These are phyloP conservation scores for Vigna mungo DNA, from an alignment of 306 rosid species.

Conservation along the genomic window DNA sequence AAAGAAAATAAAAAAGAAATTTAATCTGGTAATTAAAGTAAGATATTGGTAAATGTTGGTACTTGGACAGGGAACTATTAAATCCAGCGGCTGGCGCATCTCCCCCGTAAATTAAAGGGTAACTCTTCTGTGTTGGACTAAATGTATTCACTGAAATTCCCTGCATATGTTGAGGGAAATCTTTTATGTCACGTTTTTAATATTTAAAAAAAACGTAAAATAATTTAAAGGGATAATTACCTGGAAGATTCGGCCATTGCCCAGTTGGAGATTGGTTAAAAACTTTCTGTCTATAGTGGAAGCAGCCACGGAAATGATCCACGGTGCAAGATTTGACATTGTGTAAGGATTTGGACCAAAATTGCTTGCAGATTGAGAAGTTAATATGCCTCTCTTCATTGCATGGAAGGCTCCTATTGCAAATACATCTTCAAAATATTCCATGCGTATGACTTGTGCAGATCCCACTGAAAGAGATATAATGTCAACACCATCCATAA, in stretches of 20 bases:
- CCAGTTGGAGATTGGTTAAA: conserved; percentile 44
- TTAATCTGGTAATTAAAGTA: too few species aligned
- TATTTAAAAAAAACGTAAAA: too few species aligned
- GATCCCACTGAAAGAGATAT: not conserved
- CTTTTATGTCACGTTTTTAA: not conserved
- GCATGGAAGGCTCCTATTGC: conserved; percentile 16
- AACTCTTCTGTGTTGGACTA: not conserved
- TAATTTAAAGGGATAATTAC: not conserved
- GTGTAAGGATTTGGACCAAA: conserved; percentile 37
- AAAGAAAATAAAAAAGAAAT: too few species aligned
- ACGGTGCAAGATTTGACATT: conserved; percentile 37
- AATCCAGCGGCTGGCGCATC: not conserved
- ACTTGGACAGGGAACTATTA: not conserved
- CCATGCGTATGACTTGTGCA: accelerated
- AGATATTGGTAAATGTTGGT: not conserved
- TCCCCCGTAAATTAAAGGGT: not conserved
- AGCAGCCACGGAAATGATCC: conserved; percentile 63
- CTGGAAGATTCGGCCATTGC: not conserved
- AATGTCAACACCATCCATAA: not conserved
- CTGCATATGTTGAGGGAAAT: not conserved
- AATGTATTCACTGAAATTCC: conserved; percentile 1
- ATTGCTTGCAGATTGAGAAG: not conserved
- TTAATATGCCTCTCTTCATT: conserved; percentile 13
- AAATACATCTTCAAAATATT: not conserved
- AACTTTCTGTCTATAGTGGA: conserved; percentile 58